Base-by-base conservation (phyloP, 148 eudicot genomes). In the Vaccinium darrowii region DNA sequence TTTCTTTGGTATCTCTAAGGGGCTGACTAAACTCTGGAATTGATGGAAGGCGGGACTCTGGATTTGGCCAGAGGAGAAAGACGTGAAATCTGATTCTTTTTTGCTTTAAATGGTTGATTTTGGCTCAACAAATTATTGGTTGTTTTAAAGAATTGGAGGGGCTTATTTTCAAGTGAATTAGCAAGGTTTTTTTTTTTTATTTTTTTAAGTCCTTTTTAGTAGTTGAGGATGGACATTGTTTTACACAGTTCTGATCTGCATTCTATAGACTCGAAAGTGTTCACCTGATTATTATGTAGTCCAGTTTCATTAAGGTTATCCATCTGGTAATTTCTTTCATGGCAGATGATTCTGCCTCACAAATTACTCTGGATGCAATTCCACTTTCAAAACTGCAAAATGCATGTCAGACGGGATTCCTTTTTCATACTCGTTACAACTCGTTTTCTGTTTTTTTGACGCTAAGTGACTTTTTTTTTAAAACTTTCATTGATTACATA, bases 1-100 rank as follows among this genome's bases (percentile, higher is more conserved):
- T 27, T 76, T 4, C 15, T n/a, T 50, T 47, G 27, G 13, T 18
- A 21, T 47, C 36, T 75, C 15, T 50, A 50, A 9, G 57, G 54
- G 57, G 21, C n/a, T 50, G 47, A 21, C 79, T 76, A 27, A 19
- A 33, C 56, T 76, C 56, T 25, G 9, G 2, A 50, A 56, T 50
- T 50, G 79, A 76, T 76, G 79, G 79, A 76, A 49, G 57, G 79
- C 30, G 50, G 79, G 56, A 50, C 30, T 76, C 30, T 76, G 79
- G 56, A 50, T 27, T 50, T 50, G 33, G 30, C 56, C 27, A 76
- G 54, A 49, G 56, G 7, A 49, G 79, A n/a, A n/a, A n/a, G 30
- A 76, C 16, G n/a, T 74, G 50, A 23, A 39, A 33, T 72, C 19
- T 72, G 76, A 47, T 72, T 72, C 16, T 72, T 73, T 73, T 73